phyloP scores from a whole-genome alignment of 2,329 filamentous ascomycete genomes.

The Trichophyton schoenleinii region DNA sequence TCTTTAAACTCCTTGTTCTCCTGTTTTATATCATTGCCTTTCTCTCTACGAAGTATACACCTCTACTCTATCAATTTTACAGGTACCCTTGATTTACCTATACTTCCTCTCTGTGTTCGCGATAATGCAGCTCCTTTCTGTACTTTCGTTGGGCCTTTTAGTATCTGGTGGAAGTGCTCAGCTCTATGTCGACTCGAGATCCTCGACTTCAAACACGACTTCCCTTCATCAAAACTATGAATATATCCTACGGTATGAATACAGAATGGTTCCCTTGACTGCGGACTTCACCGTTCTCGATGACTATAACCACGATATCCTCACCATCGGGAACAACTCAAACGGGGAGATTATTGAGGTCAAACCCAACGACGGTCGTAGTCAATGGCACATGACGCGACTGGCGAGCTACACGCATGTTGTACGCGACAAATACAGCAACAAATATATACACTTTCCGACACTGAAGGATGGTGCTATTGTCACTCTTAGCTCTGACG shows the following conservation, averaged over 20 bases:
- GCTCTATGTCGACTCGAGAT: background rate
- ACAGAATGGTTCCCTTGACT: background rate
- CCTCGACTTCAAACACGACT: background rate
- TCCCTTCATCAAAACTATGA: background rate
- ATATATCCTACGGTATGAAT: background rate
- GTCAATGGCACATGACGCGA: background rate
- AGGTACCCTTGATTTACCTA: background rate
- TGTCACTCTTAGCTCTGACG: background rate
- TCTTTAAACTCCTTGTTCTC: background rate
- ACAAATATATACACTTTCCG: background rate
- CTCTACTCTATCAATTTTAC: background rate
- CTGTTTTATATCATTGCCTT: background rate
- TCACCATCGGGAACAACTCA: background rate
- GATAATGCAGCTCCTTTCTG: background rate
- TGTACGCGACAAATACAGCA: background rate
- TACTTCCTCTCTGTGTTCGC: background rate
- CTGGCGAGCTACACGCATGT: background rate
- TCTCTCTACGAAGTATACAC: background rate
- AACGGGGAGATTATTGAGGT: background rate
- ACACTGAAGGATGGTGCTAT: background rate
- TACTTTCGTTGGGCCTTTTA: background rate
- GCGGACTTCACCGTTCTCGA: background rate
- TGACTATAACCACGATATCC: background rate
- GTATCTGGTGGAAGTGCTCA: background rate
- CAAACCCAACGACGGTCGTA: background rate